Evolutionary conservation across 345 rosid genomes (phyloP), one percentile per base, ranked within the genome.

Genomic region (Boechera retrofracta): DNA sequence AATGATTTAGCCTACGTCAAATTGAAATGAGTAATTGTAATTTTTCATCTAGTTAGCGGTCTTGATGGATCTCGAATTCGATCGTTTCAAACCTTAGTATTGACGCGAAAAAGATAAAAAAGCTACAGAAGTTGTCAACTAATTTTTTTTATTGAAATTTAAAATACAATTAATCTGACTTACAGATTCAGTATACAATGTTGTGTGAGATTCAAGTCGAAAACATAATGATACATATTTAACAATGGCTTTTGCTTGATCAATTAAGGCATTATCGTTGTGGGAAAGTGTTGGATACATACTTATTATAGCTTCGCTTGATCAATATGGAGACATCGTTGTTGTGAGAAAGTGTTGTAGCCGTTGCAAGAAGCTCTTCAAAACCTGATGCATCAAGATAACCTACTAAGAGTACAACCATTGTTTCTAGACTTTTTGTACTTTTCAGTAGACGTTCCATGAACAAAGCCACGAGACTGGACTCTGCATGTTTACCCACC

Each of bases 341-440:
- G 13, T 47, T 71, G 53, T 36, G 60, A 55, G 76, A 77, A 36
- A 77, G 66, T 47, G 52, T 49, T 36, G 71, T 45, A 35, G 76
- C 80, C 76, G 71, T 71, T 55, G 66, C 59, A 71, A 77, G 45
- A 55, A 77, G 76, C 0, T 77, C 76, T 64, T 71, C 80, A 47
- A 70, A 71, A 36, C 80, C 71, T 71, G 72, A 63, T 28, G 67
- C 72, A 71, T 77, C 67, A 36, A 71, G 80, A 39, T 64, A 77
- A 70, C 76, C 76, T 15, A 70, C 80, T 60, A 77, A 55, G 53
- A 71, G 80, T 2, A 77, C 71, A 28, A 77, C 76, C 80, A 77
- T 71, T 9, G 52, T 64, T n/a, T 77, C 80, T 28, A 77, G 72
- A 47, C 75, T 63, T 47, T 11, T 77, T n/a, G 75, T 55, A 24